phyloP scores from a whole-genome alignment of 2,329 filamentous ascomycete species.

The Diplodia scrobiculata region DNA sequence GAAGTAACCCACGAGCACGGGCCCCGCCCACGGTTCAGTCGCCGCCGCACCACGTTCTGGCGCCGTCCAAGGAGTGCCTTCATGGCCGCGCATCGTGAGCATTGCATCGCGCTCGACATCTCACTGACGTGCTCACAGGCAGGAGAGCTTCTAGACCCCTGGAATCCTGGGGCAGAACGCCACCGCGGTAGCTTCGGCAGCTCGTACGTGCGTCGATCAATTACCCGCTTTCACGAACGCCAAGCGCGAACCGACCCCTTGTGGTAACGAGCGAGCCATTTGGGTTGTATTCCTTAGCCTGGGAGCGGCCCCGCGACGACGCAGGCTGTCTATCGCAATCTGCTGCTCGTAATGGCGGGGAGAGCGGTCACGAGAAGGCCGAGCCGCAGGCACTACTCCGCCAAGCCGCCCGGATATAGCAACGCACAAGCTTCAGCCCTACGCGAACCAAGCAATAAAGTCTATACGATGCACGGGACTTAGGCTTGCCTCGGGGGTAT shows the following conservation, averaged over 20 bases:
- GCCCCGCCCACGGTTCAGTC: background rate
- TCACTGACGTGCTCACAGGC: background rate
- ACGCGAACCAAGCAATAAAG: slow-evolving; percentile 21
- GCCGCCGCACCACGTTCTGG: background rate
- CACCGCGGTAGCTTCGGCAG: background rate
- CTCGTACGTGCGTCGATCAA: slow-evolving; percentile 19
- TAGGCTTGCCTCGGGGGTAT: background rate
- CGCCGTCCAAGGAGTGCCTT: background rate
- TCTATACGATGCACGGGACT: slow-evolving; percentile 14
- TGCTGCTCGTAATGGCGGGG: slow-evolving; percentile 21
- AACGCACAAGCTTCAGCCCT: slow-evolving; percentile 24
- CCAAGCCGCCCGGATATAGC: background rate
- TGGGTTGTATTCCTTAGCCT: slow-evolving; percentile 13
- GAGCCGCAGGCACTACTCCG: slow-evolving; percentile 5
- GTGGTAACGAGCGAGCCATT: slow-evolving; percentile 10
- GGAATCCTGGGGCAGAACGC: background rate
- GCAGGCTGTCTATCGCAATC: slow-evolving; percentile 12
- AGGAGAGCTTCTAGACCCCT: background rate
- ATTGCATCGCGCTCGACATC: background rate
- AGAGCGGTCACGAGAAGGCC: background rate
- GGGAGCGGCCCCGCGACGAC: slow-evolving; percentile 5
- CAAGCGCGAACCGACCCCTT: slow-evolving; percentile 12
- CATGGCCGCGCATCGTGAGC: background rate
- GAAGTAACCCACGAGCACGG: slow-evolving; percentile 9
- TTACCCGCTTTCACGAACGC: slow-evolving; percentile 27